Conservation (phyloP, 2,329 filamentous ascomycete species). For the Torrubiellomyces zombiae region DNA sequence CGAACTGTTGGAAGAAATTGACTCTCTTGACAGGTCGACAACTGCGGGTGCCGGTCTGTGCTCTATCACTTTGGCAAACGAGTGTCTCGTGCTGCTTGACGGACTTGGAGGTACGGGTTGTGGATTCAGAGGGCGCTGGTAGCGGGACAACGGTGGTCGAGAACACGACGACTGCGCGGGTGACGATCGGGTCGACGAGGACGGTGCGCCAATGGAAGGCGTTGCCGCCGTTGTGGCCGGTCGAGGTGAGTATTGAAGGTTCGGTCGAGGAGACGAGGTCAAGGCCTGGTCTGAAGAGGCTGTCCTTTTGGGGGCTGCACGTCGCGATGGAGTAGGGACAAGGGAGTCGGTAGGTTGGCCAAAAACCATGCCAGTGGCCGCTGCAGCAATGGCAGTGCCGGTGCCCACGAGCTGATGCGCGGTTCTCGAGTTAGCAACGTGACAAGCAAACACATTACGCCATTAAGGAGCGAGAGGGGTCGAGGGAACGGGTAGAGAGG, state of each 20-base stretch:
- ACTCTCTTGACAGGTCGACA: constrained; percentile 34
- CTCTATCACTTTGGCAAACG: constrained; percentile 21
- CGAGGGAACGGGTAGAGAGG: neutral
- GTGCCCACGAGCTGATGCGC: constrained; percentile 41
- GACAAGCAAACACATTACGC: constrained; percentile 6
- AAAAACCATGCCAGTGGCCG: constrained; percentile 41
- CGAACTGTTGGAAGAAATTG: constrained; percentile 44
- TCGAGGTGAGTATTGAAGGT: constrained; percentile 17
- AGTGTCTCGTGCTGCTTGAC: constrained; percentile 24
- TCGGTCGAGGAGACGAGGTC: constrained; percentile 10
- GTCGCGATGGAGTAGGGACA: constrained; percentile 9
- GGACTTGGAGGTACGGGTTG: constrained; percentile 25
- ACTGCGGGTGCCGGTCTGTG: constrained; percentile 20
- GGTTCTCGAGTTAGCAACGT: constrained; percentile 8
- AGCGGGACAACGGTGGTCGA: constrained; percentile 20
- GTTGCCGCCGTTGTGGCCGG: constrained; percentile 26
- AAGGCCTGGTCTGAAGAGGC: constrained; percentile 19
- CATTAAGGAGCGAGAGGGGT: neutral
- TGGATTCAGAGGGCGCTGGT: constrained; percentile 19
- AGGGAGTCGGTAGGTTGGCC: constrained; percentile 33
- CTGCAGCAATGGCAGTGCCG: constrained; percentile 43
- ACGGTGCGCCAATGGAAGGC: constrained; percentile 14
- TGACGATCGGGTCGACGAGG: too few relatives aligned
- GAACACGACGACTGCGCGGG: constrained; percentile 7
- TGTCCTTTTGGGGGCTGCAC: constrained; percentile 13